Percentiles rank a stretch among this genome's conserved stretches.
These are phyloP conservation scores for Salix udensis DNA, from an alignment of 345 rosid species.

Conservation along the genomic window DNA sequence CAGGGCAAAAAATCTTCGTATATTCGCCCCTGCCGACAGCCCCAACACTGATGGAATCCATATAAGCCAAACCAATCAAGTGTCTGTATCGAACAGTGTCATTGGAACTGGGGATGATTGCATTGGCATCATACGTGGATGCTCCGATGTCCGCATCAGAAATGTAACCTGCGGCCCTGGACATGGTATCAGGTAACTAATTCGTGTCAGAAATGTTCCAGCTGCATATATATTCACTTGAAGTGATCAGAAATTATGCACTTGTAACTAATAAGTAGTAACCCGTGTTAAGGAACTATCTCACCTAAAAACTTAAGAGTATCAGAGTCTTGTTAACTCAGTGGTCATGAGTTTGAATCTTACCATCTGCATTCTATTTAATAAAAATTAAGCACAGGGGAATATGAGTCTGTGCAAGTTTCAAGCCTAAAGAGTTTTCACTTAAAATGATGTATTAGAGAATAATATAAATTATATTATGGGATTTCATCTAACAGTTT, in stretches of 20 bases:
- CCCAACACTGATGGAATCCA: slow-evolving; percentile 73
- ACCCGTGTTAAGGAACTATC: too few relatives aligned
- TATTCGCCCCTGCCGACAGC: slow-evolving; percentile 49
- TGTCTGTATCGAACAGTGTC: slow-evolving; percentile 30
- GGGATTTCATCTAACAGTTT: too few relatives aligned
- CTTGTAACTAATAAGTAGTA: too few relatives aligned
- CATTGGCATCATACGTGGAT: slow-evolving; percentile 53
- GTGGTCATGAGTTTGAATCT: fast-evolving
- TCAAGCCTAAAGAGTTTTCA: too few relatives aligned
- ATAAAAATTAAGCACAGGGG: too few relatives aligned
- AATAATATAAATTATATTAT: too few relatives aligned
- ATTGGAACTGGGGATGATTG: slow-evolving; percentile 63
- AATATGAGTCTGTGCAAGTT: too few relatives aligned
- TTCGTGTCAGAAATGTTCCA: too few relatives aligned
- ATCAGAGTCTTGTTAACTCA: fast-evolving
- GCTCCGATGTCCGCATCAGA: slow-evolving; percentile 28
- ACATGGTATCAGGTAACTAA: slow-evolving; percentile 53
- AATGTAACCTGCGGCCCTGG: slow-evolving; percentile 49
- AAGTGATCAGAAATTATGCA: background rate
- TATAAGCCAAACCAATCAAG: slow-evolving; percentile 36
- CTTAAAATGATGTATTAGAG: too few relatives aligned
- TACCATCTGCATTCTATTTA: fast-evolving
- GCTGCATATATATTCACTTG: too few relatives aligned
- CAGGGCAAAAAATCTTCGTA: slow-evolving; percentile 21
- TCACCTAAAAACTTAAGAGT: too few relatives aligned